These are phyloP conservation scores for Podospora fimiseda DNA, from an alignment of 495 filamentous ascomycete species.

Conservation along the genomic window DNA sequence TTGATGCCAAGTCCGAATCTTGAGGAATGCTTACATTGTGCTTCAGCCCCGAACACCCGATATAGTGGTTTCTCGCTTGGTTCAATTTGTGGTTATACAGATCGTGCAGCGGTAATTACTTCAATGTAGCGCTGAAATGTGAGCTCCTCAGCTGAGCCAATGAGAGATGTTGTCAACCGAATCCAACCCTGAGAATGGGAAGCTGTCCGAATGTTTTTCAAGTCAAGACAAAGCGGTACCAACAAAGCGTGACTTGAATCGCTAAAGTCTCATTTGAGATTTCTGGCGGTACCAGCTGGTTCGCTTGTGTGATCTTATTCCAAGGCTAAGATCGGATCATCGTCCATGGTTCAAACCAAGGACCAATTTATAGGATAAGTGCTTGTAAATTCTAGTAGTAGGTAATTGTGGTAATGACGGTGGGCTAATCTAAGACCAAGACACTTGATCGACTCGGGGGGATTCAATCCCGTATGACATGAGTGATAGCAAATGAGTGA, in stretches of 20 bases:
- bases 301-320: no score
- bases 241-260: no score
- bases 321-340: no score
- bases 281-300: no score
- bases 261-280: no score
- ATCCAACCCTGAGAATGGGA: conserved; percentile 33
- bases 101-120: not conserved
- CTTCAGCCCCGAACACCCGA: not conserved
- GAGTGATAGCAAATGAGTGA: no score
- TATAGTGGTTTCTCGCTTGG: not conserved
- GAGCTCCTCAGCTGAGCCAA: not conserved
- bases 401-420: no score
- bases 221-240: no score
- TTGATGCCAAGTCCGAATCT: not conserved
- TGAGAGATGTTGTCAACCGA: not conserved
- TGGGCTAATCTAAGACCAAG: no score
- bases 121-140: conserved; percentile 1
- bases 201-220: not conserved
- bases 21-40: not conserved
- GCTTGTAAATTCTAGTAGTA: not conserved
- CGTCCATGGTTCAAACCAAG: not conserved
- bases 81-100: not conserved
- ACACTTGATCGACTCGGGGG: no score
- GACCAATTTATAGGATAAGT: not conserved
- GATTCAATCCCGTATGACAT: no score